Base-by-base conservation (phyloP, 371 early-diverging fungal genomes). In the Parasitella parasitica region DNA sequence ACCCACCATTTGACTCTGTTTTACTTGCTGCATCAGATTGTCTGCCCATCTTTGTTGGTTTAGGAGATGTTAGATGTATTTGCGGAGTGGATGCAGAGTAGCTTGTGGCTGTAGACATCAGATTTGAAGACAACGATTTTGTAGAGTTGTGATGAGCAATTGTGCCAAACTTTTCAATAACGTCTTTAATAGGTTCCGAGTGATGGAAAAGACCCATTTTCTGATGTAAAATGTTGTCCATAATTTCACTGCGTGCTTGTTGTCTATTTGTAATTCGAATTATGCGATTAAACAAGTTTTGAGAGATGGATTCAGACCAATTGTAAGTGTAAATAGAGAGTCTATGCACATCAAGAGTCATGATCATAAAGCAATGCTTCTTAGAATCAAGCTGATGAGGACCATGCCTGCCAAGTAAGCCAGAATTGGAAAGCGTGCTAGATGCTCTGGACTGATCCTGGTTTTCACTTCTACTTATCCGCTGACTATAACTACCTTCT, bases 201-300 rank as follows among this genome's bases (percentile, higher is more conserved):
- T 89, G 88, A 61, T 89, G 85, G 66, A 90, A 90, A 2, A 88
- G 62, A 0, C 90, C 90, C 85, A 90, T 85, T 56, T 90, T 90
- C 61, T 90, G 90, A 53, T 86, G 80, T 24, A 90, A 51, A 35
- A 90, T 86, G 49, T 82, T 86, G 57, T 75, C 71, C 12, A 90
- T 69, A 0, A 89, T 62, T 48, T 72, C 61, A 61, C 71, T 80
- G 1, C 90, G 82, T 28, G 82, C 71, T 62, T 75, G 75, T 58
- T 88, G 86, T 66, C 86, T 80, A n/a, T 48, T 54, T 0, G 69
- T 65, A 22, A 69, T 48, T 9, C 64, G 72, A 24, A 57, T 57
- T 6, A 78, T 59, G 7, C 76, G 76, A 2, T 79, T 70, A 63
- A 90, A 89, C 15, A 91, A 53, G 20, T 79, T 79, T 6, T 86